Conservation (phyloP, 208 protist species). For the Crithidia acanthocephali region DNA sequence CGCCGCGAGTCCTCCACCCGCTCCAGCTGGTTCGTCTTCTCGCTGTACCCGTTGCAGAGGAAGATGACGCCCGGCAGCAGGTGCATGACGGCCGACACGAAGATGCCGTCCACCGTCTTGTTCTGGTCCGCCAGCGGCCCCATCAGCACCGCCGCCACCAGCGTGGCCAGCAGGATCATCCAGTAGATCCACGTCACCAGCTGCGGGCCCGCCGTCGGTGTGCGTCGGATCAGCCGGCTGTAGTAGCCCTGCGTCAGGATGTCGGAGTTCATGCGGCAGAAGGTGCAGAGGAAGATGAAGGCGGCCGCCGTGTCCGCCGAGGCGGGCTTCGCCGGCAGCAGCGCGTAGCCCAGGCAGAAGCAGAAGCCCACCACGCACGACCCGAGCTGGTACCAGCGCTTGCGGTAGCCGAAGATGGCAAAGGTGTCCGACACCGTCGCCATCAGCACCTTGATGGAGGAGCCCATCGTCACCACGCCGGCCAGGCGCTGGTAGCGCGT, state of each 20-base stretch:
- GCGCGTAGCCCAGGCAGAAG: slow-evolving; percentile 33
- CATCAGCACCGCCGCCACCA: slow-evolving; percentile 39
- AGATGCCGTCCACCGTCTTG: slow-evolving; percentile 31
- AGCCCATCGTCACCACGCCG: slow-evolving; percentile 37
- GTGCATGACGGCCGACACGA: slow-evolving; percentile 39
- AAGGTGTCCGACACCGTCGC: slow-evolving; percentile 47
- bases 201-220: slow-evolving; percentile 31
- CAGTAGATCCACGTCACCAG: slow-evolving; percentile 54
- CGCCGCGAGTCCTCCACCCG: slow-evolving; percentile 29
- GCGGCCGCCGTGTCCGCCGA: slow-evolving; percentile 36
- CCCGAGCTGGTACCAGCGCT: slow-evolving; percentile 52
- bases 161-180: slow-evolving; percentile 36
- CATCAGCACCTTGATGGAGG: slow-evolving; percentile 52
- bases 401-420: slow-evolving; percentile 50
- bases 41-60: slow-evolving; percentile 57
- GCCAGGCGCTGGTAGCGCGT: slow-evolving; percentile 44
- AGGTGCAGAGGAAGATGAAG: slow-evolving; percentile 50
- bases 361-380: slow-evolving; percentile 35
- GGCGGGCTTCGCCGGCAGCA: slow-evolving; percentile 40
- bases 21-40: slow-evolving; percentile 44
- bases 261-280: slow-evolving; percentile 47
- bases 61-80: slow-evolving; percentile 42
- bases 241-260: slow-evolving; percentile 67
- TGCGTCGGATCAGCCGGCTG: slow-evolving; percentile 42
- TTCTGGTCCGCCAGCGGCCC: slow-evolving; percentile 52